Evolutionary conservation across 805 yeast species (phyloP).

Genomic region (Saturnispora mendoncae): DNA sequence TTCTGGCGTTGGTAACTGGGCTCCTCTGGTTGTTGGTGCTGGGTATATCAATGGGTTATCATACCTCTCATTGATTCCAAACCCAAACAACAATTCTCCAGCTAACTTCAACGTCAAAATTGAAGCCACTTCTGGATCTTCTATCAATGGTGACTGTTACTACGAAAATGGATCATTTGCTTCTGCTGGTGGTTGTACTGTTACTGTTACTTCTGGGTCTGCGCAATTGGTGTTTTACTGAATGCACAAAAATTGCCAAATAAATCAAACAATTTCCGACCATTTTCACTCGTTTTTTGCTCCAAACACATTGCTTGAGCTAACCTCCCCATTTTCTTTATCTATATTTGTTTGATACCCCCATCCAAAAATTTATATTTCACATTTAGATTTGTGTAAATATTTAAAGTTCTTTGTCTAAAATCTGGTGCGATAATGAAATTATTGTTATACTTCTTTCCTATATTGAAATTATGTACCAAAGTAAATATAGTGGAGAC

Average conservation of each 20-base stretch:
- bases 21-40: conserved; percentile 71
- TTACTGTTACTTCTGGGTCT: conserved; percentile 72
- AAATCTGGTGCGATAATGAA: neutral
- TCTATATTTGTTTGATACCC: neutral
- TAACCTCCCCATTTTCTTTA: neutral
- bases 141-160: conserved; percentile 65
- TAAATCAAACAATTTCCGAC: neutral
- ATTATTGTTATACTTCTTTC: neutral
- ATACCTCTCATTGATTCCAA: conserved; percentile 67
- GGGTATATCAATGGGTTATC: conserved; percentile 52
- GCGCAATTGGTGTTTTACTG: conserved; percentile 75
- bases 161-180: conserved; percentile 73
- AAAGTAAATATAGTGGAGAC: neutral
- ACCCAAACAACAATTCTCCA: conserved; percentile 53
- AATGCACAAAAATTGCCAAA: neutral
- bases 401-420: neutral
- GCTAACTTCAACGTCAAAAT: conserved; percentile 72
- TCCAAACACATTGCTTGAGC: neutral
- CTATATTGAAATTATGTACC: conserved; percentile 5
- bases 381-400: neutral
- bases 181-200: conserved; percentile 87
- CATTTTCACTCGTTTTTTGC: neutral
- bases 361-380: too few species aligned
- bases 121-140: conserved; percentile 57
- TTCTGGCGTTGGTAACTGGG: conserved; percentile 67